phyloP scores from a whole-genome alignment of 2,329 filamentous ascomycete species.

The Thelonectria rubi region DNA sequence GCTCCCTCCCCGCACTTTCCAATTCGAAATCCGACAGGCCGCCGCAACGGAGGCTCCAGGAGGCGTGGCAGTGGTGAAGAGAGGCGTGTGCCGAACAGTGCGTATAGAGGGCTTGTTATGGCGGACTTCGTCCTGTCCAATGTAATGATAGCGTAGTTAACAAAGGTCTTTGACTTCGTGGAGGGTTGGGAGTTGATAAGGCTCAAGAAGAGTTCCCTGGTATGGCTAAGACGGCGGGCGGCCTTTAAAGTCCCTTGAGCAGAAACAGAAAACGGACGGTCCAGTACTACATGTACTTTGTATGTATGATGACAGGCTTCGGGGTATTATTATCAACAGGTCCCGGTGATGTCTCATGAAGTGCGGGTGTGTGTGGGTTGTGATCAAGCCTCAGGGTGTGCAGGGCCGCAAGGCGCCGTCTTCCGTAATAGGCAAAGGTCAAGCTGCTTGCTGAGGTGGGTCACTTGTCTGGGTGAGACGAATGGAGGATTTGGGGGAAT shows the following conservation, averaged over 20 bases:
- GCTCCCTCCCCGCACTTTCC: conserved; percentile 23
- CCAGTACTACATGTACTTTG: not conserved
- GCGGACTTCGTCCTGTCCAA: not conserved
- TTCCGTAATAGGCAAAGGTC: conserved; percentile 38
- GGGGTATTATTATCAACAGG: conserved; percentile 2
- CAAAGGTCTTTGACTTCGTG: not conserved
- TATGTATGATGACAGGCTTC: conserved; percentile 3
- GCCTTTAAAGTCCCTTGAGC: not conserved
- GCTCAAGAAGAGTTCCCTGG: not conserved
- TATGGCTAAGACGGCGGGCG: not conserved
- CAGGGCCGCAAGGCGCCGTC: conserved; percentile 29
- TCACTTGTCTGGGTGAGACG: conserved; percentile 14
- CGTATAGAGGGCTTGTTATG: not conserved
- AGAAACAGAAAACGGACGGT: not conserved
- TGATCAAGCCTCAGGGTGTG: conserved; percentile 17
- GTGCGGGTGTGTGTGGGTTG: conserved; percentile 6
- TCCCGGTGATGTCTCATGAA: conserved; percentile 4
- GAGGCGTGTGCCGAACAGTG: conserved; percentile 13
- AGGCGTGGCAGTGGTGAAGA: conserved; percentile 3
- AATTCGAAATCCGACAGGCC: conserved; percentile 9
- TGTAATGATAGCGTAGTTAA: not conserved
- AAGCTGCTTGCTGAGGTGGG: conserved; percentile 25
- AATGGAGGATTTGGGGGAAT: conserved; percentile 22
- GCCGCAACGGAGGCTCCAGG: conserved; percentile 8
- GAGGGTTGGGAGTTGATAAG: not conserved